Evolutionary conservation across 2,329 filamentous ascomycete genomes (phyloP).

Genomic region (Cordyceps militaris): DNA sequence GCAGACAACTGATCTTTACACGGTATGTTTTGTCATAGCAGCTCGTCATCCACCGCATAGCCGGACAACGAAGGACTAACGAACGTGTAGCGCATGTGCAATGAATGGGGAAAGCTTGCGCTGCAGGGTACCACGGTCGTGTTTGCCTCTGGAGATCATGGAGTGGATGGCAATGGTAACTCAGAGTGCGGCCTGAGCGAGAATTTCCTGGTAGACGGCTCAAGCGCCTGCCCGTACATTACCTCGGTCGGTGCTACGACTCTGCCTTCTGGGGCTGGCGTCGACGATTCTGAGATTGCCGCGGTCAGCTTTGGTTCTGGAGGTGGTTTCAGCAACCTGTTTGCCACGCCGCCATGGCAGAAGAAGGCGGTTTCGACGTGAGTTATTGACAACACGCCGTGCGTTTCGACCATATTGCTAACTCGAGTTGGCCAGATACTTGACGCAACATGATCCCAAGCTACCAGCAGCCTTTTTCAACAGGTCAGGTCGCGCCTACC

Average conservation of each 20-base stretch:
- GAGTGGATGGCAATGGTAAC: slow-evolving; percentile 23
- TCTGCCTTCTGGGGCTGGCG: slow-evolving; percentile 31
- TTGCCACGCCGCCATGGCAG: slow-evolving; percentile 41
- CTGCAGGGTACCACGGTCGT: slow-evolving; percentile 35
- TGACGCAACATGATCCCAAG: slow-evolving; percentile 8
- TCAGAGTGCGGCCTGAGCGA: slow-evolving; percentile 2
- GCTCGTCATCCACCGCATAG: neutral
- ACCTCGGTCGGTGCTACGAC: slow-evolving; percentile 44
- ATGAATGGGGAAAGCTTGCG: slow-evolving; percentile 40
- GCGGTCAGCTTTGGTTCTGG: slow-evolving; percentile 32
- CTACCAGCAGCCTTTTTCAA: slow-evolving; percentile 23
- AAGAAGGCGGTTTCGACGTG: slow-evolving; percentile 25
- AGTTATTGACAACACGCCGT: neutral
- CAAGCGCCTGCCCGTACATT: slow-evolving; percentile 37
- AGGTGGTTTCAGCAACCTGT: slow-evolving; percentile 33
- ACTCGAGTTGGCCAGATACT: neutral
- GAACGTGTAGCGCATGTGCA: slow-evolving; percentile 29
- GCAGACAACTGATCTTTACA: neutral
- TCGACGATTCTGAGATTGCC: slow-evolving; percentile 39
- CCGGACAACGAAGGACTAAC: neutral
- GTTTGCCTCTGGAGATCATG: slow-evolving; percentile 33
- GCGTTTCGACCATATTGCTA: neutral
- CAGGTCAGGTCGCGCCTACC: slow-evolving; percentile 34
- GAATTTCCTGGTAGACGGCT: slow-evolving; percentile 27
- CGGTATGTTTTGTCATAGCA: neutral